These are phyloP conservation scores for Pisolithus microcarpus DNA, from an alignment of 768 basidiomycete species.

Conservation along the genomic window DNA sequence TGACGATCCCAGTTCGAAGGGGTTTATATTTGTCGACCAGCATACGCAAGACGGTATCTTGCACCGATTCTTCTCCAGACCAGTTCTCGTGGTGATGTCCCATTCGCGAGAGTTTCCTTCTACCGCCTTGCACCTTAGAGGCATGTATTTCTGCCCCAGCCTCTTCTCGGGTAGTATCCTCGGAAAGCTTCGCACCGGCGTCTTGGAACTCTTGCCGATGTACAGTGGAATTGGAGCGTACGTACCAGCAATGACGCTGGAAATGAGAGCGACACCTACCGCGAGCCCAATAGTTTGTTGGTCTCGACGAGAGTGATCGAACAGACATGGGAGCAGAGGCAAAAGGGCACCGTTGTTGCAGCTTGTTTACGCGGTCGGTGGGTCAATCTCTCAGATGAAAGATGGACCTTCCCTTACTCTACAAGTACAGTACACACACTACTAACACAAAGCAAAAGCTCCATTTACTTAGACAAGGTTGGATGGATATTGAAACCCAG, in stretches of 20 bases:
- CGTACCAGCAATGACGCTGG: neutral
- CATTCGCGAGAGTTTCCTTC: constrained; percentile 21
- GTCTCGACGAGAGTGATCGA: neutral
- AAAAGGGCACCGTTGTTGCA: neutral
- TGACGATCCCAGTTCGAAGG: constrained; percentile 51
- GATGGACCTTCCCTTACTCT: neutral
- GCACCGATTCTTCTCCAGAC: constrained; percentile 67
- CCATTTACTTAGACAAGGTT: constrained; percentile 53
- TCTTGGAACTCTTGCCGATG: constrained; percentile 12
- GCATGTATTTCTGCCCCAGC: constrained; percentile 24
- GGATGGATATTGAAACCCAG: constrained; percentile 82
- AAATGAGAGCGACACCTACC: neutral
- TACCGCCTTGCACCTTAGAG: constrained; percentile 5
- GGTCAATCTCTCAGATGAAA: too few species aligned
- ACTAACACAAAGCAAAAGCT: neutral
- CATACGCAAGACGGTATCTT: constrained; percentile 75
- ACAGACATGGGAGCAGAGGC: neutral
- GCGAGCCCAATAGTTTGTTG: neutral
- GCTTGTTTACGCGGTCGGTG: neutral
- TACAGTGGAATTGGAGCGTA: constrained; percentile 4
- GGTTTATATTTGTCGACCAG: constrained; percentile 84
- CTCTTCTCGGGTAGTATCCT: constrained; percentile 54
- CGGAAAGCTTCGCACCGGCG: constrained; percentile 58
- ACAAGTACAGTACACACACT: neutral
- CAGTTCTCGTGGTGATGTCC: constrained; percentile 57